Conservation (phyloP, 805 yeast species). For the Ogataea pilisensis region DNA sequence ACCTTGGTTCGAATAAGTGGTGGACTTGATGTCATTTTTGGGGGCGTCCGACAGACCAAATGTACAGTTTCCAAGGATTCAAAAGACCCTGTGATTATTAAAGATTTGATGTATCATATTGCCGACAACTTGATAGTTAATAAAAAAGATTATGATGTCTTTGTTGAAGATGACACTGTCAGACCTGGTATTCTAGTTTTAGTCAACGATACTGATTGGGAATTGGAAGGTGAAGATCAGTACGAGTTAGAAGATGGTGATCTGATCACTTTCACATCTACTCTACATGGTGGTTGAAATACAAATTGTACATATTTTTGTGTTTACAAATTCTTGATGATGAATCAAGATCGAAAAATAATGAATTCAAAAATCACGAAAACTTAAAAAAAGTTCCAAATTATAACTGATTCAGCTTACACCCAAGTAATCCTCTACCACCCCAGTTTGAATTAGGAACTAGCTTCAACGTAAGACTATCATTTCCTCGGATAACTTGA, state of each 20-base stretch:
- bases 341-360: not conserved
- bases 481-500: slow-evolving; percentile 20
- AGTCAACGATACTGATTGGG: slow-evolving; percentile 97
- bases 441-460: slow-evolving; percentile 54
- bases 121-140: slow-evolving; percentile 52
- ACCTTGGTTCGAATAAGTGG: no score
- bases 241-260: slow-evolving; percentile 77
- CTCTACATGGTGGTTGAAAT: slow-evolving; percentile 90
- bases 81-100: slow-evolving; percentile 29
- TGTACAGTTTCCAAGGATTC: slow-evolving; percentile 38
- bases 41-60: slow-evolving; percentile 50
- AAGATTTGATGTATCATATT: slow-evolving; percentile 55
- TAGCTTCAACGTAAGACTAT: slow-evolving; percentile 26
- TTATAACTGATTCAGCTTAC: slow-evolving; percentile 47
- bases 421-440: slow-evolving; percentile 69
- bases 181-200: slow-evolving; percentile 92
- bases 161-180: slow-evolving; percentile 74
- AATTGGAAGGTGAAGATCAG: slow-evolving; percentile 81
- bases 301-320: slow-evolving; percentile 1
- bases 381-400: not conserved
- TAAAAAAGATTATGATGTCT: slow-evolving; percentile 63
- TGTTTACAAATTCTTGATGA: not conserved
- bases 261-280: slow-evolving; percentile 80
- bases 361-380: not conserved
- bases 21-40: slow-evolving; percentile 79